These are phyloP conservation scores for Candida smagusa DNA, from an alignment of 1,139 yeast species.

Conservation along the genomic window DNA sequence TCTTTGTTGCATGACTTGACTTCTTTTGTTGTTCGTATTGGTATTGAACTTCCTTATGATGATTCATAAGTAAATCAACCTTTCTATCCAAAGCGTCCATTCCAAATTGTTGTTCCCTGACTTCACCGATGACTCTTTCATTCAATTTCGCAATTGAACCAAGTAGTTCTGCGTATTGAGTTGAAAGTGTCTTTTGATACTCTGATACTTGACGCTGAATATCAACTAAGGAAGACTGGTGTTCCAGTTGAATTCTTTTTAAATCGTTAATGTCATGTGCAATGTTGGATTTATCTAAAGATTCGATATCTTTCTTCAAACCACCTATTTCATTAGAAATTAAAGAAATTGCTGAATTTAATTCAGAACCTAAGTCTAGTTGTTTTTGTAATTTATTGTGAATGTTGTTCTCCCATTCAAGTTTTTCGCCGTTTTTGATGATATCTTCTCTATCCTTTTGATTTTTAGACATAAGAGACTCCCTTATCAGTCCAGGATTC, in stretches of 20 bases:
- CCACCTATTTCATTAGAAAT: conserved; percentile 1
- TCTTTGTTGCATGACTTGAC: conserved; percentile 7
- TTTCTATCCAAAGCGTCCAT: conserved; percentile 34
- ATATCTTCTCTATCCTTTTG: conserved; percentile 25
- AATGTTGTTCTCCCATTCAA: conserved; percentile 5
- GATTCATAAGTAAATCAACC: conserved; percentile 41
- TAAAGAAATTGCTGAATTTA: not conserved
- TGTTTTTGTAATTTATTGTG: conserved; percentile 3
- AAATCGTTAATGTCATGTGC: conserved; percentile 17
- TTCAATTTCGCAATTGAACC: conserved; percentile 32
- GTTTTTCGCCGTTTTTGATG: conserved; percentile 3
- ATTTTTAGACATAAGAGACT: conserved; percentile 39
- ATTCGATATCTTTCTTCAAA: conserved; percentile 5
- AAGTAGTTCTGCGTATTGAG: conserved; percentile 36
- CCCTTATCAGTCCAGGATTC: conserved; percentile 24
- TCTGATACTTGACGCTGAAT: conserved; percentile 19
- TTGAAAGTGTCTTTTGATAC: conserved; percentile 26
- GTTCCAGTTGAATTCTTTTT: conserved; percentile 16
- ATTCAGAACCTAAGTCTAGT: conserved; percentile 2
- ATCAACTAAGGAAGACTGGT: conserved; percentile 13
- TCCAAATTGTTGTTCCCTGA: conserved; percentile 40
- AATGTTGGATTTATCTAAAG: conserved; percentile 6
- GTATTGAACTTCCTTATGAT: conserved; percentile 38
- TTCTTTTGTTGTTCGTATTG: conserved; percentile 22
- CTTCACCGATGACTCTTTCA: conserved; percentile 43